Evolutionary conservation across 768 basidiomycete species (phyloP), one percentile per base, ranked within the genome.

Genomic region (Lactarius evosmus): DNA sequence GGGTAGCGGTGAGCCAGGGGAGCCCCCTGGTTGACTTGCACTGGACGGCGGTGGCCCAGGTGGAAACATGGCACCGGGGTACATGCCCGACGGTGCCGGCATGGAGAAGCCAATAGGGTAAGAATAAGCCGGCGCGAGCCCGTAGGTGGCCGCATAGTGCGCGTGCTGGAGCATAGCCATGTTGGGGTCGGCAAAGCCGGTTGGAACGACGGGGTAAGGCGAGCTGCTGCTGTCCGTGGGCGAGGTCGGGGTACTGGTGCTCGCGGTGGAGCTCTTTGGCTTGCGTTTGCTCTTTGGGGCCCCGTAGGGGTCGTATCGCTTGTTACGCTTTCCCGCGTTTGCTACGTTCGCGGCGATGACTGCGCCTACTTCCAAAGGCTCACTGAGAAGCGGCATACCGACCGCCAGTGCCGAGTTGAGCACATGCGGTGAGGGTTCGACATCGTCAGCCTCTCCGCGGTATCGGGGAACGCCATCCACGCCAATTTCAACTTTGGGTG

Each of bases 401-500:
- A 54, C 63, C 34, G 62, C 61, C 27, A 62, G 61, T 17, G 66
- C 67, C 4, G 66, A 62, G 51, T 72, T 73, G 25, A 74, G 60
- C 7, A 75, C 67, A 14, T 68, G 70, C 1, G 75, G 74, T 0
- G 75, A 75, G 6, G 70, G 69, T 40, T 77, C 75, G 19, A 72
- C 67, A 33, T 92, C 91, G 72, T 92, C 90, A 29, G 89, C 88
- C 70, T 92, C 91, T 51, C 91, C 91, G 50, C 88, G 82, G 74
- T 95, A 97, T 36, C 89, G 82, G 32, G 86, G 86, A 17, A 89
- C 70, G 56, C 95, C 95, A 73, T 96, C 93, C 6, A 84, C 79
- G 51, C 90, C 94, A 29, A 91, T 78, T 70, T 95, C 93, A 54
- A 95, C 88, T 74, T 91, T 85, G 34, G 94, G 94, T 4, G 93